Evolutionary conservation across 2,329 filamentous ascomycete species (phyloP), one percentile per base, ranked within the genome.

Genomic region (Biscogniauxia marginata): DNA sequence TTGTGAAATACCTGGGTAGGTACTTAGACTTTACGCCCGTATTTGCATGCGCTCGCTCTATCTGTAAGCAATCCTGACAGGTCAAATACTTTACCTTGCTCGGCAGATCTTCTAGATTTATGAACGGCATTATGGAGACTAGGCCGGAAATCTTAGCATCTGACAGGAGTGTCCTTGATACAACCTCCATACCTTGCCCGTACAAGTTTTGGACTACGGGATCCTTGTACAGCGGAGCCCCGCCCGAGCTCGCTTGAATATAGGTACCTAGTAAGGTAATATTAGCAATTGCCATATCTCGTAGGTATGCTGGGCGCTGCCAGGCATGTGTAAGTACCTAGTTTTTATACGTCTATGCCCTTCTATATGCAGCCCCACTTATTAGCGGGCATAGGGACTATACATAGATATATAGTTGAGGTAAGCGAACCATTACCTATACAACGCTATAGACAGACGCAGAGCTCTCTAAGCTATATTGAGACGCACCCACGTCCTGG

Each of bases 141-240:
- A 39, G 30, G 30, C 30, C 30, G 30, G 30, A 39, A 39, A 39
- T 39, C 30, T 39, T n/a, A 39, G 30, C 13, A 39, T 39, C 30
- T 39, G 30, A 39, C 30, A 39, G 30, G 30, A 39, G n/a, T 39
- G 9, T 5, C 30, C 30, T 39, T 48, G 4, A 58, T 56, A 48
- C 46, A 51, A 50, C 52, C 57, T 53, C 54, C 56, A 52, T 54
- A 23, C 49, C 43, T 45, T n/a, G n/a, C n/a, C n/a, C n/a, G n/a
- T n/a, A n/a, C n/a, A n/a, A n/a, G n/a, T n/a, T n/a, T n/a, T n/a
- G n/a, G n/a, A 39, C 6, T 39, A 39, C 5, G 30, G 30, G 13
- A 39, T 39, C 30, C 30, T 39, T 39, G 30, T 39, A 39, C n/a
- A 39, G n/a, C 13, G 5, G 30, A 39, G 11, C 30, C 30, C 30